Base-by-base conservation (phyloP, 2,329 filamentous ascomycete species). In the Cladobotryum mycophilum region DNA sequence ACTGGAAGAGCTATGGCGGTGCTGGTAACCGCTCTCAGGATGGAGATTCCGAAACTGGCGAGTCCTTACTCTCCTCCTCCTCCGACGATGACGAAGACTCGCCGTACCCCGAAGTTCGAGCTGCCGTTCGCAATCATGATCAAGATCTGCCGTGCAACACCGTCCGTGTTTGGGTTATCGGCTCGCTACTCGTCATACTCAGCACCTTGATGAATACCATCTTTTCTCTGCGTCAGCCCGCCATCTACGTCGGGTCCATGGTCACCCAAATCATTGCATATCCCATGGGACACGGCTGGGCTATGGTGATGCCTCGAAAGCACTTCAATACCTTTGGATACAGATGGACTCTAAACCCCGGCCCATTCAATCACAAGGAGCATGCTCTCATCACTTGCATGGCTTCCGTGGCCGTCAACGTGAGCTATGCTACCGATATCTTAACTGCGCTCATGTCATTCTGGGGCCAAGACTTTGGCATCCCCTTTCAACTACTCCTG, bases 401-500 rank as follows among this genome's bases (percentile, higher is more conserved):
- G 81, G 84, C 86, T 14, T 81, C 85, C 61, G 83, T 87, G 5
- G 82, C 84, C 5, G 86, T 88, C 56, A 83, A 71, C 45, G 81
- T 77, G 5, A 83, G 85, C 3, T 89, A 89, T 58, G 84, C 85
- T 1, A 89, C 85, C 1, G 86, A 89, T 57, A 84, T 88, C 30
- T 78, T 90, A 41, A 72, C 88, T 2, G 85, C 85, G 0, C 85
- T 88, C 66, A 69, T 81, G 15, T 76, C 84, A 14, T 89, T 88
- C 59, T 89, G 89, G 63, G 81, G 84, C 62, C 78, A 87, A 58
- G 71, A 83, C 52, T 86, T 86, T 60, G 84, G 84, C 17, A 73
- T 86, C 55, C 56, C 72, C 1, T 89, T 85, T 61, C 82, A 88
- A 63, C 66, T 88, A 30, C 70, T 88, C 14, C 71, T 87, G 53